Evolutionary conservation across 140 eudicot genomes (phyloP), one percentile per base, ranked within the genome.

Genomic region (Cichorium intybus): DNA sequence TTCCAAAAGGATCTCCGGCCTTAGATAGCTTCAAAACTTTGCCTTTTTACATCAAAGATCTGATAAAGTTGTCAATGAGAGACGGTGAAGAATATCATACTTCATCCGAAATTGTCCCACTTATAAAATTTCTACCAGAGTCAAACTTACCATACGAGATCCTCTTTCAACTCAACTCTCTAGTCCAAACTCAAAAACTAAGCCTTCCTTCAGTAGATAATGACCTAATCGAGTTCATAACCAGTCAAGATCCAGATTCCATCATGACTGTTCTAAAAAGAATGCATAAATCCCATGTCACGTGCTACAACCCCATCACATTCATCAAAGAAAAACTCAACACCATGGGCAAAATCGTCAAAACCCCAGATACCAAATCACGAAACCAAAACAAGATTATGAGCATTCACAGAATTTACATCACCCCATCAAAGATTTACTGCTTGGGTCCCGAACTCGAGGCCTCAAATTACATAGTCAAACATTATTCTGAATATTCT

Each of bases 381-480:
- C 14, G 47, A 18, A 69, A 75, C 65, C 78, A 83, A 34, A 91
- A 83, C 67, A 64, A 83, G 72, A 67, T 75, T 2, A 88, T 92
- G 99, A 85, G 85, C 69, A 85, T 92, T 73, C 97, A 92, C 62
- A 75, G 99, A 62, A 86, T 81, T 54, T 83, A 83, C 16, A 69
- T 92, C 14, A 92, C 93, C 6, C 96, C 99, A 5, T 68, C 90
- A 27, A 88, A 80, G 73, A 85, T 92, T n/a, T 92, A 85, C 77
- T 85, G 86, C 75, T 59, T 85, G 68, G 99, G 97, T 62, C 99
- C 99, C 0, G 99, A 92, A 72, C 83, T 92, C 3, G 99, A 92
- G 82, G 68, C 90, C 7, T 88, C 97, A 4, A 92, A 86, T 75
- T 85, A 88, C 75, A 84, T 92, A 16, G 95, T 92, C 66, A 88